Conservation (phyloP, 2,329 filamentous ascomycete genomes). For the Coniella vitis region DNA sequence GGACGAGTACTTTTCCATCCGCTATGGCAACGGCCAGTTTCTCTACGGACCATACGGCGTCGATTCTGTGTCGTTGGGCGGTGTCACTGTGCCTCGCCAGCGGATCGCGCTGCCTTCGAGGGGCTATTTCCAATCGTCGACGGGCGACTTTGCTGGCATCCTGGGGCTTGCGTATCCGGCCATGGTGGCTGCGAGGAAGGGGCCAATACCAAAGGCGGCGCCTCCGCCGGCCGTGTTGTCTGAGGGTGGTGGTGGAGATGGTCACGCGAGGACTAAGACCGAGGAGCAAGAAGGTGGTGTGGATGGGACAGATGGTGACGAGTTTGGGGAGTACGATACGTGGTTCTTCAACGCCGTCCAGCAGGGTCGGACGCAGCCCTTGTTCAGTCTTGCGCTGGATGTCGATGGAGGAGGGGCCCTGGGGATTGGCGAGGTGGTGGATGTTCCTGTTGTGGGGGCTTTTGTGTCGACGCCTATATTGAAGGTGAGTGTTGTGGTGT, state of each 20-base stretch:
- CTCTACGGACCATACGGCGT: slow-evolving; percentile 7
- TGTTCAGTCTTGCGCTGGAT: slow-evolving; percentile 14
- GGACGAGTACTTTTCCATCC: slow-evolving; percentile 9
- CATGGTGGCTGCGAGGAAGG: slow-evolving; percentile 9
- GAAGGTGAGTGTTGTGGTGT: not conserved
- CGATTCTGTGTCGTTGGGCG: slow-evolving; percentile 6
- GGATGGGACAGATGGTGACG: not conserved
- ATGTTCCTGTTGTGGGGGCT: slow-evolving; percentile 4
- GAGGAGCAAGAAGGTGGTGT: too few species aligned
- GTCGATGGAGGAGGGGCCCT: slow-evolving; percentile 8
- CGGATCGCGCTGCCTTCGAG: slow-evolving; percentile 9
- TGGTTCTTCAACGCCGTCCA: slow-evolving; percentile 12
- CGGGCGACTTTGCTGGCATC: slow-evolving; percentile 10
- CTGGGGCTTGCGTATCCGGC: slow-evolving; percentile 11
- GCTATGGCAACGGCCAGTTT: slow-evolving; percentile 9
- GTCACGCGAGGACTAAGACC: too few species aligned
- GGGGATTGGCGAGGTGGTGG: slow-evolving; percentile 5
- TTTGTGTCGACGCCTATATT: slow-evolving; percentile 9
- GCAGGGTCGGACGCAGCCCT: slow-evolving; percentile 3
- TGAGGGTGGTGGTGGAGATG: too few species aligned
- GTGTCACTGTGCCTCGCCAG: slow-evolving; percentile 2
- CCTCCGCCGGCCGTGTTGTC: too few species aligned
- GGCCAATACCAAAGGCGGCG: not conserved
- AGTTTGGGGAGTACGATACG: slow-evolving; percentile 1
- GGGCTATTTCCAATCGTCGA: not conserved